These are phyloP conservation scores for Clonostachys sp. DNA, from an alignment of 2,329 filamentous ascomycete genomes.

Conservation along the genomic window DNA sequence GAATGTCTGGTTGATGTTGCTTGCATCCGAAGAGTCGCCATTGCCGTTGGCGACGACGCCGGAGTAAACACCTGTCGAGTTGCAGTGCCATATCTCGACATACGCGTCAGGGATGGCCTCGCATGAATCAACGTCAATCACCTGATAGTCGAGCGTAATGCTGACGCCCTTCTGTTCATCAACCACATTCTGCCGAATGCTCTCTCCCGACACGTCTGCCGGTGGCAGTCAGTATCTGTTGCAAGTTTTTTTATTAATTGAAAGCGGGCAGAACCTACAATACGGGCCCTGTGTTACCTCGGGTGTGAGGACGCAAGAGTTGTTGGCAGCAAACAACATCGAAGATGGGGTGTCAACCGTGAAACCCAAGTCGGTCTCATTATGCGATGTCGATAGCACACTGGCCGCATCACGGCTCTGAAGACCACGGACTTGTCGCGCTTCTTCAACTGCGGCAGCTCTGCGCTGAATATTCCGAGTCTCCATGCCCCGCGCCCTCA, in stretches of 20 bases:
- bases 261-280: constrained; percentile 15
- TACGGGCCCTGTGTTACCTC: constrained; percentile 46
- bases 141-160: constrained; percentile 34
- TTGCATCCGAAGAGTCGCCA: constrained; percentile 33
- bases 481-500: constrained; percentile 41
- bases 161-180: constrained; percentile 33
- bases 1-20: constrained; percentile 23
- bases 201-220: constrained; percentile 21
- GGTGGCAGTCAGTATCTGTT: neutral
- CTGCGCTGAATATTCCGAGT: constrained; percentile 49
- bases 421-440: constrained; percentile 27
- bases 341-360: constrained; percentile 18
- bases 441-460: constrained; percentile 28
- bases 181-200: constrained; percentile 26
- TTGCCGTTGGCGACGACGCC: constrained; percentile 28
- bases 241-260: neutral
- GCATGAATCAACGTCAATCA: constrained; percentile 35
- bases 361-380: constrained; percentile 26
- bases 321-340: constrained; percentile 29
- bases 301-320: constrained; percentile 40
- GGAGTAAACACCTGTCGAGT: constrained; percentile 38
- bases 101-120: constrained; percentile 28
- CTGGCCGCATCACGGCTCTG: constrained; percentile 21
- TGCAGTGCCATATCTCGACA: constrained; percentile 39
- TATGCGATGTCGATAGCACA: constrained; percentile 24